phyloP scores from a whole-genome alignment of 2,329 filamentous ascomycete genomes.

The Paraphaeosphaeria sporulosa region DNA sequence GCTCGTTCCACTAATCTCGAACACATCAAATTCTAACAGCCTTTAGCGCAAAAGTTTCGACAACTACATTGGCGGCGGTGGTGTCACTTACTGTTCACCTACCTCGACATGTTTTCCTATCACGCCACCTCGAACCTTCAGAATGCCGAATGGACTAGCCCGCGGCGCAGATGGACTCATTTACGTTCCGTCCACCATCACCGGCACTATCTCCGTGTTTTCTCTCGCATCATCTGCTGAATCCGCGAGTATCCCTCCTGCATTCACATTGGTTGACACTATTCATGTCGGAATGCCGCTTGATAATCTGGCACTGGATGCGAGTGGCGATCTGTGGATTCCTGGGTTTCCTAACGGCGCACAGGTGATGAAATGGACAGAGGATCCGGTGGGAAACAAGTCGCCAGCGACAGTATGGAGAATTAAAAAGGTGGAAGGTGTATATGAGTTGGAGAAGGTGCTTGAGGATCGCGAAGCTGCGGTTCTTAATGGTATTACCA shows the following conservation, averaged over 20 bases:
- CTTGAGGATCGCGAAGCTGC: constrained; percentile 34
- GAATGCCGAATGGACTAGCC: constrained; percentile 39
- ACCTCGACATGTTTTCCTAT: constrained; percentile 28
- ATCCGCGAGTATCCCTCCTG: background rate
- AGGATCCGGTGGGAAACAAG: constrained; percentile 24
- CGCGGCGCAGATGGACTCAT: constrained; percentile 32
- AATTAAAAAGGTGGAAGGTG: constrained; percentile 26
- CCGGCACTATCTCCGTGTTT: constrained; percentile 31
- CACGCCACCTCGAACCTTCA: constrained; percentile 28
- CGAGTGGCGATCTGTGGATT: constrained; percentile 35
- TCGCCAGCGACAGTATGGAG: constrained; percentile 31
- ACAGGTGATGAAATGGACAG: constrained; percentile 20
- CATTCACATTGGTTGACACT: constrained; percentile 27
- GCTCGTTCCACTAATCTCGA: background rate
- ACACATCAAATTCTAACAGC: background rate
- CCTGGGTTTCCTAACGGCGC: constrained; percentile 28
- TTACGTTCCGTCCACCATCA: constrained; percentile 37
- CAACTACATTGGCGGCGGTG: constrained; percentile 36
- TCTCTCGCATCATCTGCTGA: constrained; percentile 16
- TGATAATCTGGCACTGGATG: constrained; percentile 37
- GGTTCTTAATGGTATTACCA: constrained; percentile 34
- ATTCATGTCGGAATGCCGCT: constrained; percentile 36
- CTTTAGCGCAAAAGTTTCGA: constrained; percentile 28
- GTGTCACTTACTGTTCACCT: constrained; percentile 33
- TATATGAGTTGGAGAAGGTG: constrained; percentile 35